Evolutionary conservation across 805 yeast species (phyloP).

Genomic region (Maudiozyma turicensis): DNA sequence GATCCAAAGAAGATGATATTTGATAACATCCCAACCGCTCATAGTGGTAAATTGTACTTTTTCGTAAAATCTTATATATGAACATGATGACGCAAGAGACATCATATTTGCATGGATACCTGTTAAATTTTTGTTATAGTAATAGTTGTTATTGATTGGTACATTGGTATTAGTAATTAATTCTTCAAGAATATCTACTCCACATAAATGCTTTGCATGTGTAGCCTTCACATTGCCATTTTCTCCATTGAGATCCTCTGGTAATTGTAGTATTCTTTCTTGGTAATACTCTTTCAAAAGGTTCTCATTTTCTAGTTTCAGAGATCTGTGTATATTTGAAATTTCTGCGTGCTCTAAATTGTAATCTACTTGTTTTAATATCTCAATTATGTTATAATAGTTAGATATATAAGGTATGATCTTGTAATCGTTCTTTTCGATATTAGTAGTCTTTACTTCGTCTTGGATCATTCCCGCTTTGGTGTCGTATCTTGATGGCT

Average conservation of each 20-base stretch:
- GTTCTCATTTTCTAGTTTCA: slow-evolving; percentile 7
- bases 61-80: slow-evolving; percentile 16
- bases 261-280: slow-evolving; percentile 4
- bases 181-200: background rate
- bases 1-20: slow-evolving; percentile 20
- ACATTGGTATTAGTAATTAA: slow-evolving; percentile 1
- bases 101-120: slow-evolving; percentile 2
- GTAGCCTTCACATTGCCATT: slow-evolving; percentile 7
- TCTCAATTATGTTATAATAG: slow-evolving; percentile 8
- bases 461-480: no score
- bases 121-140: background rate
- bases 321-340: background rate
- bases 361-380: background rate
- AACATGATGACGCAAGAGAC: slow-evolving; percentile 2
- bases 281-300: slow-evolving; percentile 12
- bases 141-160: background rate
- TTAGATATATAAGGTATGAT: slow-evolving; percentile 10
- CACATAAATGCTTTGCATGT: background rate
- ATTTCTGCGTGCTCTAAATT: background rate
- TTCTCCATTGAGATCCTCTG: slow-evolving; percentile 8
- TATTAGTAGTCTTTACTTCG: no score
- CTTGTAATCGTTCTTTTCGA: background rate
- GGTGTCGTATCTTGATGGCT: no score
- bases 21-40: slow-evolving; percentile 9
- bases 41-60: slow-evolving; percentile 12